Evolutionary conservation across 805 yeast genomes (phyloP).

Genomic region (Metschnikowia borealis): DNA sequence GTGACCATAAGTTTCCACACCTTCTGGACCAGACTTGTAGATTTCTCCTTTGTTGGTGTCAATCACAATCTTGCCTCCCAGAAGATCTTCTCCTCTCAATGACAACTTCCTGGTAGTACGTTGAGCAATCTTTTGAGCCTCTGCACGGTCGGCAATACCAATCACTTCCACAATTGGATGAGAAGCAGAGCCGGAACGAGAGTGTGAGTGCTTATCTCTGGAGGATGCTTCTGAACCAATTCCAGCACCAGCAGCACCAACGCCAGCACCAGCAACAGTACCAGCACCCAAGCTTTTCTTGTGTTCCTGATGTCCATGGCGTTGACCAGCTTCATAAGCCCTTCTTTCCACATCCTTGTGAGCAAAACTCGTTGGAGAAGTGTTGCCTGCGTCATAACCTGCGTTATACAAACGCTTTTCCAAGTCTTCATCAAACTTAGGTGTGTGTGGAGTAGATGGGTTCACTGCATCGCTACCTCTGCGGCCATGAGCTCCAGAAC

Average conservation of each 20-base stretch:
- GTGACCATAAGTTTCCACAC: background rate
- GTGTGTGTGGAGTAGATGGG: background rate
- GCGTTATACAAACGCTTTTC: constrained; percentile 7
- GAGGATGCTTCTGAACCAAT: background rate
- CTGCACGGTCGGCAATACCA: constrained; percentile 28
- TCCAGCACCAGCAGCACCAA: background rate
- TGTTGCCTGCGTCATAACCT: constrained; percentile 5
- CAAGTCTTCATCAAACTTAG: background rate
- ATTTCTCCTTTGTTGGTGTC: constrained; percentile 33
- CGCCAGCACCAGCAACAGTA: background rate
- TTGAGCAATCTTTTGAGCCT: constrained; percentile 30
- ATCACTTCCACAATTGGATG: constrained; percentile 30
- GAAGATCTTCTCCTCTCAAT: constrained; percentile 30
- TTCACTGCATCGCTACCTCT: background rate
- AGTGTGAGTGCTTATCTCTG: background rate
- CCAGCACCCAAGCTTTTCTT: background rate
- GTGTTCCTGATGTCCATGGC: background rate
- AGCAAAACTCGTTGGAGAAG: background rate
- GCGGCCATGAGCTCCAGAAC: background rate
- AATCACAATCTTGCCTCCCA: constrained; percentile 31
- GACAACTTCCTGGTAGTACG: constrained; percentile 28
- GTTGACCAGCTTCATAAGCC: constrained; percentile 2
- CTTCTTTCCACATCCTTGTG: constrained; percentile 2
- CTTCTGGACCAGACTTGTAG: constrained; percentile 13
- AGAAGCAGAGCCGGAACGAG: background rate